Percentiles rank a stretch among this genome's conserved stretches.
phyloP scores from a whole-genome alignment of 352 stramenopile species.

The Globisporangium paddicum region DNA sequence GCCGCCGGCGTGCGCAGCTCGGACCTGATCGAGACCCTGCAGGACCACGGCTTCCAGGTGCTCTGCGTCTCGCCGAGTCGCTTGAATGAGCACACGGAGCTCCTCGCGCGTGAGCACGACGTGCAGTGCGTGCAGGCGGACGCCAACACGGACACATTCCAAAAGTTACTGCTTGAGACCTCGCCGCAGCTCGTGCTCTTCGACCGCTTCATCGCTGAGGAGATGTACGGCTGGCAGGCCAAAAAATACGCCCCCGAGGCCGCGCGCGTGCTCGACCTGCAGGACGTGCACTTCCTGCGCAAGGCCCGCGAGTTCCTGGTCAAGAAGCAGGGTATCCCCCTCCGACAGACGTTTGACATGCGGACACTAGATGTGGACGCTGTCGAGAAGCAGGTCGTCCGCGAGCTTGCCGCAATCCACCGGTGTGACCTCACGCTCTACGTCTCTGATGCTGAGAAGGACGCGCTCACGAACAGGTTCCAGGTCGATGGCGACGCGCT shows the following conservation, averaged over 20 bases:
- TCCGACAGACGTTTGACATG: slow-evolving; percentile 39
- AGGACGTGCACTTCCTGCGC: slow-evolving; percentile 92
- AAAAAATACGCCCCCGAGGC: slow-evolving; percentile 74
- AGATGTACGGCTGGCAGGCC: slow-evolving; percentile 85
- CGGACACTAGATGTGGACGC: slow-evolving; percentile 25
- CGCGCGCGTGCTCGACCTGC: slow-evolving; percentile 87
- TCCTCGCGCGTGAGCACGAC: slow-evolving; percentile 31
- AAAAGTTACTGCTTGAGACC: slow-evolving; percentile 52
- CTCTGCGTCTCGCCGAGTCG: slow-evolving; percentile 75
- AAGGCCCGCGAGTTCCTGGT: slow-evolving; percentile 76
- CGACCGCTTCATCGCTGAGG: slow-evolving; percentile 79
- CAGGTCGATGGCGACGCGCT: slow-evolving; percentile 42
- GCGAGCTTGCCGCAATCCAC: slow-evolving; percentile 73
- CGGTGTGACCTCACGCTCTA: slow-evolving; percentile 72
- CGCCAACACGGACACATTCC: slow-evolving; percentile 65
- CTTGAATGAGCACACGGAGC: slow-evolving; percentile 63
- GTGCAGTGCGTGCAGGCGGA: slow-evolving; percentile 68
- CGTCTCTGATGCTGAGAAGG: slow-evolving; percentile 60
- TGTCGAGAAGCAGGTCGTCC: slow-evolving; percentile 65
- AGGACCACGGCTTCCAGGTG: slow-evolving; percentile 58
- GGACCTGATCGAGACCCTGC: slow-evolving; percentile 67
- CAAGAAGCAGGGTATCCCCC: slow-evolving; percentile 39
- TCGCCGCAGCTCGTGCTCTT: slow-evolving; percentile 72
- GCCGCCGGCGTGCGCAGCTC: slow-evolving; percentile 83
- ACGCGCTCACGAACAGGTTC: slow-evolving; percentile 56